phyloP scores from a whole-genome alignment of 148 eudicot species.

The Mesembryanthemum crystallinum region DNA sequence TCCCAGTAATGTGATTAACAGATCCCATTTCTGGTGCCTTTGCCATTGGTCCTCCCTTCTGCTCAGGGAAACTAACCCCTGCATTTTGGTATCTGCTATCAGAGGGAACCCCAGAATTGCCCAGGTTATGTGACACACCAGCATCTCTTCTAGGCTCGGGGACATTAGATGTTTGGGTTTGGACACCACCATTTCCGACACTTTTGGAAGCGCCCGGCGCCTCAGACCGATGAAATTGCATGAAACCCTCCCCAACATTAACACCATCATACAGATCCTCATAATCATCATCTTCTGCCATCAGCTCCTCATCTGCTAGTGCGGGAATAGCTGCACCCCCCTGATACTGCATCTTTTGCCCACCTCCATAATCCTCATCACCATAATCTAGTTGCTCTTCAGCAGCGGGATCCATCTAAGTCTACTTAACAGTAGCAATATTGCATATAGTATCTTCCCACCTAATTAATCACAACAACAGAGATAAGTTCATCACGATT shows the following conservation, averaged over 20 bases:
- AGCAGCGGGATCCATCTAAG: conserved; percentile 52
- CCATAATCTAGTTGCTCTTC: conserved; percentile 75
- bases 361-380: conserved; percentile 60
- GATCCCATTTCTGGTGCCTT: conserved; percentile 35
- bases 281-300: conserved; percentile 81
- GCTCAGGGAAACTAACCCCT: conserved; percentile 37
- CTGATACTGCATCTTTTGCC: conserved; percentile 64
- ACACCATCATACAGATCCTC: conserved; percentile 93
- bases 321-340: conserved; percentile 83
- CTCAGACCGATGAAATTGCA: conserved; percentile 66
- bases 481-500: conserved; percentile 12
- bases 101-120: conserved; percentile 31
- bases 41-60: conserved; percentile 35
- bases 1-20: conserved; percentile 27
- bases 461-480: conserved; percentile 25
- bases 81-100: conserved; percentile 40
- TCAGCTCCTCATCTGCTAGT: conserved; percentile 77
- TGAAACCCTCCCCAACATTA: conserved; percentile 79
- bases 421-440: conserved; percentile 11
- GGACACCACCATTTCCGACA: conserved; percentile 43
- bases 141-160: conserved; percentile 46
- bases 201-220: conserved; percentile 39
- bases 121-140: conserved; percentile 29
- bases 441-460: conserved; percentile 21
- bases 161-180: conserved; percentile 41